Evolutionary conservation across 1,284 basidiomycete species (phyloP), one percentile per base, ranked within the genome.

Genomic region (Xerocomus amazonicus): DNA sequence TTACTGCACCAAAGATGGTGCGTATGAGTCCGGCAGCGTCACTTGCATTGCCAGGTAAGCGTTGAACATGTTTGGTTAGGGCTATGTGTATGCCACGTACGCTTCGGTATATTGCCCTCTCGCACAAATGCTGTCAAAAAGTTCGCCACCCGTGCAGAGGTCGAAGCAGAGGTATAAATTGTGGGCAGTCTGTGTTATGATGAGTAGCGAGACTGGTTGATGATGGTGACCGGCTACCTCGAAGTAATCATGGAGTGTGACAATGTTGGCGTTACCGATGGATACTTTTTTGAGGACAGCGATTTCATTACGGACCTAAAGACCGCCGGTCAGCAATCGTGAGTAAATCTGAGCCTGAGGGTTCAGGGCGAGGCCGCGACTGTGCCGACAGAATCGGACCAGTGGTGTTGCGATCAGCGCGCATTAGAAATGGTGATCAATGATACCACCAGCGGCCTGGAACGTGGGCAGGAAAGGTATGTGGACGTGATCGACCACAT

Each of bases 61-160:
- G 31, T 28, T 23, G 13, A 35, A 52, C 16, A 44, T 10, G 28
- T 32, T 38, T 6, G 32, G 28, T 43, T 53, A 56, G n/a, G 38
- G 44, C 14, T 7, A 9, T 48, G 47, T 41, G 19, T 23, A 23
- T 4, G 31, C 13, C 7, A 74, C 84, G 56, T 57, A 91, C 88
- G 84, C 84, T 70, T 98, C 95, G 67, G 93, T 95, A 71, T 97
- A 97, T 69, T 92, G 94, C 41, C 96, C 95, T 67, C 95, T 91
- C 26, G 95, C 92, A 66, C 96, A 99, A 75, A 99, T 99, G 45
- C 97, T 83, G 70, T 99, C 96, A 63, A 99, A 99, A 17, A 99
- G 83, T 71, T 99, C 96, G 38, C 96, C 97, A 44, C 96, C 96
- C 0, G 92, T 96, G 73, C 97, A 99, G 12, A 99, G 81, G 70